phyloP scores from a whole-genome alignment of 768 basidiomycete species.

The Mycena leptocephala region DNA sequence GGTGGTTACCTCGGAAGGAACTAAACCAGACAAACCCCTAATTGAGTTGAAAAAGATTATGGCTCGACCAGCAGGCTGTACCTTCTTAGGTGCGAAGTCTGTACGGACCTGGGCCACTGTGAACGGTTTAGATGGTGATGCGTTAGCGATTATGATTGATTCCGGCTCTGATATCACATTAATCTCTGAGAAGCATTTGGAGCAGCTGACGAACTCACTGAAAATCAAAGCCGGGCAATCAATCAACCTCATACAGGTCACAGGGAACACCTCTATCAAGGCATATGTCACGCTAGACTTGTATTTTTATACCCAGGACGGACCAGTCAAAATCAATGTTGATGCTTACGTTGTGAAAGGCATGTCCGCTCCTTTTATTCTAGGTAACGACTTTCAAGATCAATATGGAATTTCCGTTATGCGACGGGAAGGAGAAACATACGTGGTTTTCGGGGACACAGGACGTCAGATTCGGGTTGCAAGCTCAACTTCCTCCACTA shows the following conservation, averaged over 20 bases:
- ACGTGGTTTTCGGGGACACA: slow-evolving; percentile 35
- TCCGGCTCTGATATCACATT: slow-evolving; percentile 55
- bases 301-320: slow-evolving; percentile 39
- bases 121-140: background rate
- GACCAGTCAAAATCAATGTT: slow-evolving; percentile 42
- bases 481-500: background rate
- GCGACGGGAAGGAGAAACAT: slow-evolving; percentile 24
- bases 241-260: slow-evolving; percentile 51
- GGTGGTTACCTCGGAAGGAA: too few species aligned
- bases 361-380: slow-evolving; percentile 47
- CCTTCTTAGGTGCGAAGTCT: slow-evolving; percentile 52
- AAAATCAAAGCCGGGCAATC: too few species aligned
- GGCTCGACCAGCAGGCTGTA: slow-evolving; percentile 47
- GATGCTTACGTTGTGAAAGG: slow-evolving; percentile 50
- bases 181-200: too few species aligned
- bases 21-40: background rate
- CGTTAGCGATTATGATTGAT: slow-evolving; percentile 40
- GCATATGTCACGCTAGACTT: slow-evolving; percentile 47
- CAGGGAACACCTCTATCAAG: slow-evolving; percentile 43
- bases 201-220: too few species aligned
- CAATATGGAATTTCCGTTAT: slow-evolving; percentile 49
- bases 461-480: background rate
- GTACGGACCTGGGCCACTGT: slow-evolving; percentile 28
- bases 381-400: slow-evolving; percentile 52
- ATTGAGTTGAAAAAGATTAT: slow-evolving; percentile 24